Evolutionary conservation across 2,329 filamentous ascomycete species (phyloP), one percentile per base, ranked within the genome.

Genomic region (Ceratocystis colombiana): DNA sequence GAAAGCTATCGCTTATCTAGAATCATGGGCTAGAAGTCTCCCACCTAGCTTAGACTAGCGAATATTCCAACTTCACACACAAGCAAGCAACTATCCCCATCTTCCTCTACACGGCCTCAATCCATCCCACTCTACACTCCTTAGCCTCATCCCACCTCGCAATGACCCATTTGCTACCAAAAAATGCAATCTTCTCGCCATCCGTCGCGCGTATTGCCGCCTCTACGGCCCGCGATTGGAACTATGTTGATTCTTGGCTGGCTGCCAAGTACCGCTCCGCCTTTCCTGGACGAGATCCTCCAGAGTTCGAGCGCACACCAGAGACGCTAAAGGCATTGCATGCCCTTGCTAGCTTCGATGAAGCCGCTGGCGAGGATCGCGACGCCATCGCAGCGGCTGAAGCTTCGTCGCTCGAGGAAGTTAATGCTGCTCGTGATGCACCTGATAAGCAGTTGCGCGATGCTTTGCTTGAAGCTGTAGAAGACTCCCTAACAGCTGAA

Each of bases 221-320:
- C 69, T 88, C 88, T 12, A 86, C 88, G 69, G 89, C 90, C 61
- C 92, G 93, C 73, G 92, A 96, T 76, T 97, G 93, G 93, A 87
- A 86, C 66, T 90, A 89, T 70, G 83, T 96, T 70, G 90, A 95
- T 75, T 79, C 80, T 71, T 97, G 93, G 92, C 84, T 96, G 10
- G 79, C 81, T 59, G 81, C 83, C 68, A 88, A 88, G 72, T 89
- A 88, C 70, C 79, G 79, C 59, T 79, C 79, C 57, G 17, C 28
- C 41, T 25, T 44, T n/a, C 80, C 81, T 57, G 82, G 83, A 37
- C 83, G 82, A 59, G 74, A 81, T 0, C 77, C 87, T 0, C 91
- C 90, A 0, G 73, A 80, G 0, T 96, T 96, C 74, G 93, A 97
- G 77, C 87, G 90, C 71, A 96, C 94, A 73, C 81, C 87, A 37